These are phyloP conservation scores for Hexamita inflata DNA, from an alignment of 208 protist genomes.

Conservation along the genomic window DNA sequence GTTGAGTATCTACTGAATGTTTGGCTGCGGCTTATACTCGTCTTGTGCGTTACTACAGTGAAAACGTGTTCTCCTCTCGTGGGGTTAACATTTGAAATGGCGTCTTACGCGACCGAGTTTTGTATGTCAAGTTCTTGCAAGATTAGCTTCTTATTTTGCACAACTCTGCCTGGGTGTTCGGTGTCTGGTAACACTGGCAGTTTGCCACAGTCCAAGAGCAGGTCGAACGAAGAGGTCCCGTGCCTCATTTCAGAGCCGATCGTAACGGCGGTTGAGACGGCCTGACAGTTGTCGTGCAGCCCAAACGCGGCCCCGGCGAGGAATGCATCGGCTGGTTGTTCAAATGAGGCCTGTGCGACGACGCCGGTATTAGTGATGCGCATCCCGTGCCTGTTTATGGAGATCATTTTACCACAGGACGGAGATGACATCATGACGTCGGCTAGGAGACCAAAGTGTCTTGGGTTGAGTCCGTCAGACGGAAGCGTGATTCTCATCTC, in stretches of 20 bases:
- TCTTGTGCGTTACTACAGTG: too few relatives aligned
- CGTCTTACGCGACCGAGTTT: too few relatives aligned
- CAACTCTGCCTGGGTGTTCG: too few relatives aligned
- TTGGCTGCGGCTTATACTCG: too few relatives aligned
- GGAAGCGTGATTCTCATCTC: constrained; percentile 53
- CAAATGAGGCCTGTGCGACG: constrained; percentile 92
- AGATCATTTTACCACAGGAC: constrained; percentile 65
- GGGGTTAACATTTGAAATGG: too few relatives aligned
- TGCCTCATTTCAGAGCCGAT: constrained; percentile 80
- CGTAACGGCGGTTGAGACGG: constrained; percentile 90
- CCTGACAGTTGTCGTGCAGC: constrained; percentile 74
- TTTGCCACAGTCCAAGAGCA: constrained; percentile 71
- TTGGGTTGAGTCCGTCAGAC: constrained; percentile 89
- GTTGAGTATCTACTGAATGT: too few relatives aligned
- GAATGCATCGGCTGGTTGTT: constrained; percentile 97
- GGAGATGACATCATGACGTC: constrained; percentile 86
- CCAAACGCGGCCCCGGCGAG: constrained; percentile 82
- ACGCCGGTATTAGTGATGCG: constrained; percentile 77
- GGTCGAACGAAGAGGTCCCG: constrained; percentile 85
- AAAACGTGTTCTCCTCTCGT: too few relatives aligned
- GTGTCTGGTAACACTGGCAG: constrained; percentile 52
- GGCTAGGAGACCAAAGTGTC: constrained; percentile 82
- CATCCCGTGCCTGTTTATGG: constrained; percentile 82
- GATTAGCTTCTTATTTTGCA: too few relatives aligned
- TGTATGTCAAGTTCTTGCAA: too few relatives aligned